Conservation (phyloP, 2,329 filamentous ascomycete species). For the Coniochaeta sp. region DNA sequence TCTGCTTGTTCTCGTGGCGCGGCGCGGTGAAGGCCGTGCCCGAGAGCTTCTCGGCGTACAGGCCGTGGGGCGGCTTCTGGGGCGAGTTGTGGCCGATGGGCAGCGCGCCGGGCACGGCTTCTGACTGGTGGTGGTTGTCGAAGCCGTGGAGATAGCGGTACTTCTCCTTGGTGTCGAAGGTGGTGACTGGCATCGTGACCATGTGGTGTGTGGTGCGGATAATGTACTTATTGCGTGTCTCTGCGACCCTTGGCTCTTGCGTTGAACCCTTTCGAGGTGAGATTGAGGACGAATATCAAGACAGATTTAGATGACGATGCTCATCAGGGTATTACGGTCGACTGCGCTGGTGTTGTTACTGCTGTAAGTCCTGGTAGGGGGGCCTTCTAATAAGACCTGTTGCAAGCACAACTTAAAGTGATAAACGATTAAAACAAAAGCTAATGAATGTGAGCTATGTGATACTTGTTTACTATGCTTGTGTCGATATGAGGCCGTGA, state of each 20-base stretch:
- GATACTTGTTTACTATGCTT: no score
- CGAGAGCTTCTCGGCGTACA: conserved; percentile 76
- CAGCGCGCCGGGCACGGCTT: conserved; percentile 67
- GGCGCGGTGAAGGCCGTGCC: conserved; percentile 67
- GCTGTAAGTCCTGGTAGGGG: no score
- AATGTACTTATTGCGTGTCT: not conserved
- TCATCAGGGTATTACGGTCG: not conserved
- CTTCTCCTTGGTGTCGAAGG: conserved; percentile 41
- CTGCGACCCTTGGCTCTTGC: not conserved
- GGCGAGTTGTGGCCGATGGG: conserved; percentile 75
- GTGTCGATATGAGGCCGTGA: no score
- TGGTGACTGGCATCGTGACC: conserved; percentile 39
- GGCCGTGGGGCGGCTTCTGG: conserved; percentile 68
- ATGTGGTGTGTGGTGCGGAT: not conserved
- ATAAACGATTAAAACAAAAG: no score
- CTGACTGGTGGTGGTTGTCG: conserved; percentile 69
- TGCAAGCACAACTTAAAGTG: no score
- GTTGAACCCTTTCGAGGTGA: not conserved
- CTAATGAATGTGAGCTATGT: no score
- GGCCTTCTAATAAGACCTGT: not conserved
- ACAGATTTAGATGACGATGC: not conserved
- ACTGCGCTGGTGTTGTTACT: not conserved
- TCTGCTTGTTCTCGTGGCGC: conserved; percentile 60
- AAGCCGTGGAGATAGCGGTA: conserved; percentile 79
- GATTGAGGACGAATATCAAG: not conserved